phyloP scores from a whole-genome alignment of 176 grass and related monocot species.

The Pharus latifolius region DNA sequence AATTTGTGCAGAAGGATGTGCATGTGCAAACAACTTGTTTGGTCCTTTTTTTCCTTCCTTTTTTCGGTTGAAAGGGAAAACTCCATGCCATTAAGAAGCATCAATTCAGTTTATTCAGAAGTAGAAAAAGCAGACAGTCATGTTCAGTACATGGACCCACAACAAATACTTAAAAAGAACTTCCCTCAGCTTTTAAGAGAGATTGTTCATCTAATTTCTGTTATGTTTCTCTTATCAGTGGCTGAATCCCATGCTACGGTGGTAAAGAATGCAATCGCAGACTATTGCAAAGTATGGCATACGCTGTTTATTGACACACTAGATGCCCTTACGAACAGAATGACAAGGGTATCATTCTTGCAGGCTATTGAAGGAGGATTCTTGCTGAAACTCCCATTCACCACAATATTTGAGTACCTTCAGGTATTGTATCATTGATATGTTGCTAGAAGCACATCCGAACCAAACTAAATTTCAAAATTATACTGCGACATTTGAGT shows the following conservation, averaged over 20 bases:
- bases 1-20: too few relatives aligned
- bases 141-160: too few relatives aligned
- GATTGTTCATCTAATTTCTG: neutral
- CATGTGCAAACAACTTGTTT: too few relatives aligned
- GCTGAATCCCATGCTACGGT: slow-evolving; percentile 22
- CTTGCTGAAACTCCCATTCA: slow-evolving; percentile 91
- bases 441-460: neutral
- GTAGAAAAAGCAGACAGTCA: too few relatives aligned
- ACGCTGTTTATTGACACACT: neutral
- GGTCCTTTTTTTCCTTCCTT: neutral
- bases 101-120: too few relatives aligned
- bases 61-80: too few relatives aligned
- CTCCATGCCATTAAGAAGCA: too few relatives aligned
- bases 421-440: slow-evolving; percentile 38
- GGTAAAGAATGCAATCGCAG: slow-evolving; percentile 57
- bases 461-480: neutral
- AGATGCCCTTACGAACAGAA: neutral
- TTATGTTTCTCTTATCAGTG: slow-evolving; percentile 33
- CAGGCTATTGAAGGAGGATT: slow-evolving; percentile 65
- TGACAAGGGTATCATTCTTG: slow-evolving; percentile 24
- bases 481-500: neutral
- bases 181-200: too few relatives aligned
- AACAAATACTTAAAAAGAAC: too few relatives aligned
- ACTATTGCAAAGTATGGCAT: slow-evolving; percentile 44
- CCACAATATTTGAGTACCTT: slow-evolving; percentile 95